Conservation (phyloP, 2,329 filamentous ascomycete species). For the Purpureocillium takamizusanense region DNA sequence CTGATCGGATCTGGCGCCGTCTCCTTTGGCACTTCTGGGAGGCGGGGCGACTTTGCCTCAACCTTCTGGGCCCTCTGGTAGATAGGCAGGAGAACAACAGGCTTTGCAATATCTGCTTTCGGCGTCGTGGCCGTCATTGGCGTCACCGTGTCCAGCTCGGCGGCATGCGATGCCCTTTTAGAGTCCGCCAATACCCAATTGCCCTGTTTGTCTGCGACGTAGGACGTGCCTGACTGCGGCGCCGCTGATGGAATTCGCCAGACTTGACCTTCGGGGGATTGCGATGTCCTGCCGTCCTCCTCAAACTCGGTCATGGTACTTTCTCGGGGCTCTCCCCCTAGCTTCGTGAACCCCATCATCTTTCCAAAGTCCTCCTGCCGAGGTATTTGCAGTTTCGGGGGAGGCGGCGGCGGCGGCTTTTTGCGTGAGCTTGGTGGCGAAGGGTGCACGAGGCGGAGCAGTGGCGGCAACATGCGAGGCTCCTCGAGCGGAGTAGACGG, state of each 20-base stretch:
- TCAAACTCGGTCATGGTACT: slow-evolving; percentile 45
- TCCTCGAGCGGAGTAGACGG: background rate
- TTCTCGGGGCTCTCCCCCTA: slow-evolving; percentile 18
- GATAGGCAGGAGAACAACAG: background rate
- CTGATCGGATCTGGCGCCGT: background rate
- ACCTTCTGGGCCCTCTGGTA: slow-evolving; percentile 1
- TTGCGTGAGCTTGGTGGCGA: slow-evolving; percentile 9
- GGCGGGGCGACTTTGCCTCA: background rate
- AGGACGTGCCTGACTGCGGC: slow-evolving; percentile 36
- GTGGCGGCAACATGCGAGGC: background rate
- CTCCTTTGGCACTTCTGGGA: background rate
- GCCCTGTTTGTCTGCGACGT: slow-evolving; percentile 41
- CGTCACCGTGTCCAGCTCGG: slow-evolving; percentile 14
- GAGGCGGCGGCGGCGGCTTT: slow-evolving; percentile 11
- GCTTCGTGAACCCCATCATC: background rate
- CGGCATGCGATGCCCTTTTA: slow-evolving; percentile 16
- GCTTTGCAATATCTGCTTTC: slow-evolving; percentile 5
- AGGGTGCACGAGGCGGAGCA: slow-evolving; percentile 1
- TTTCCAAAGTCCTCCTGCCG: slow-evolving; percentile 1
- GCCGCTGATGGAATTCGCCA: slow-evolving; percentile 41
- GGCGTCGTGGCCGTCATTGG: slow-evolving; percentile 7
- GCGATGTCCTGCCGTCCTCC: slow-evolving; percentile 33
- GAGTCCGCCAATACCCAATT: slow-evolving; percentile 43
- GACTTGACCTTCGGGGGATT: slow-evolving; percentile 29
- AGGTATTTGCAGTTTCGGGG: slow-evolving; percentile 20